Evolutionary conservation across 495 filamentous ascomycete species (phyloP), one percentile per base, ranked within the genome.

Genomic region (Penicillium atrosanguineum): DNA sequence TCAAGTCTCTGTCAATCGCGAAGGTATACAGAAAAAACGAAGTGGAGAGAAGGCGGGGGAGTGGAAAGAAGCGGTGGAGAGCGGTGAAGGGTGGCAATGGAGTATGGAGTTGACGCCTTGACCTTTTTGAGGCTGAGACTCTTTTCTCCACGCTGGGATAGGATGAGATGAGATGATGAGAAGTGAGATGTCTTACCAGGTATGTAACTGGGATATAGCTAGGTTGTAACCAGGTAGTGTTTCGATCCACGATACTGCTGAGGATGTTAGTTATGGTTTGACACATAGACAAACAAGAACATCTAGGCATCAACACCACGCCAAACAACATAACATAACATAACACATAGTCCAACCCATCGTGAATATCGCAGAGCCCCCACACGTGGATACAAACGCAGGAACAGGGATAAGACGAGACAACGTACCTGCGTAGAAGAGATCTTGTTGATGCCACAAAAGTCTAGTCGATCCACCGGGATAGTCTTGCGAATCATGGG

Each of bases 11-110:
- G 23, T 48, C 43, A 49, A 49, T 51, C 15, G 15, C 8, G 40
- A 55, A 3, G 50, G 48, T 37, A 52, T 40, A 41, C 51, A 52
- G 46, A 53, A 53, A 57, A 54, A 56, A 44, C 14, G 46, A 25
- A 38, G 37, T 25, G 61, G 50, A 59, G 56, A 61, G 37, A 40
- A 40, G 66, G 48, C 59, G 64, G 55, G 60, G 56, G 55, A 55
- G 29, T 52, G 28, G 44, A 29, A 64, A 62, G 65, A 70, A 61
- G 67, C 63, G 65, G 64, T 62, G 58, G 53, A 50, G 57, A 50
- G 53, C 51, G 58, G 57, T 57, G 61, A 64, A 53, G 15, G 45
- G 58, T 57, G 61, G 57, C 61, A 57, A 52, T 56, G 42, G 19
- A 34, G 31, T 34, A 34, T 34, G 31, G 12, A 34, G 11, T 34